Conservation (phyloP, 2,329 filamentous ascomycete genomes). For the Chaetomium sp. region DNA sequence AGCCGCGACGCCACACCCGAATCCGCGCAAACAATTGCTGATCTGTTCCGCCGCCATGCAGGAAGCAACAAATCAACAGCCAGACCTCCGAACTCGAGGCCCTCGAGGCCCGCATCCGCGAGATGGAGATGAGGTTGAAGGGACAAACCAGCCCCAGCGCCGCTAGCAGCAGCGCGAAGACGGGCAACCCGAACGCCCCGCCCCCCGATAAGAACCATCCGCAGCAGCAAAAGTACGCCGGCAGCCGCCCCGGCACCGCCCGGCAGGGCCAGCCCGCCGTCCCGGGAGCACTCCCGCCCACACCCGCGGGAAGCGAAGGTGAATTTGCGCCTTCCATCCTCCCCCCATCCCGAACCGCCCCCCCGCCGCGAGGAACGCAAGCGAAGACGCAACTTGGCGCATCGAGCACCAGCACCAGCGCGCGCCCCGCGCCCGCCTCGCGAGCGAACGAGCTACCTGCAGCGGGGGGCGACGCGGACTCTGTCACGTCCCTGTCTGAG, state of each 20-base stretch:
- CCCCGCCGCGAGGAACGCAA: conserved; percentile 17
- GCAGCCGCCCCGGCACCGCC: conserved; percentile 58
- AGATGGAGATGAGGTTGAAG: conserved; percentile 79
- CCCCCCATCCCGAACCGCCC: conserved; percentile 20
- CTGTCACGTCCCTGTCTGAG: conserved; percentile 36
- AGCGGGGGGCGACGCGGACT: conserved; percentile 28
- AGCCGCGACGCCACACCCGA: conserved; percentile 20
- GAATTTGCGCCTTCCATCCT: conserved; percentile 52
- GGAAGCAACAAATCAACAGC: conserved; percentile 75
- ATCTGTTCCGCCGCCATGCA: conserved; percentile 50
- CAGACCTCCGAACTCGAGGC: conserved; percentile 81
- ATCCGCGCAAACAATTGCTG: conserved; percentile 13
- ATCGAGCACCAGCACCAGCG: conserved; percentile 8
- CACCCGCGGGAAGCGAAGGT: conserved; percentile 65
- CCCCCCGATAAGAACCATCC: conserved; percentile 38
- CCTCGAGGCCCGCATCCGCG: conserved; percentile 79
- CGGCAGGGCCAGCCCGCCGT: conserved; percentile 53
- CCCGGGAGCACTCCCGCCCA: conserved; percentile 62
- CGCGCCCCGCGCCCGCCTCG: conserved; percentile 12
- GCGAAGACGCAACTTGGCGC: conserved; percentile 16
- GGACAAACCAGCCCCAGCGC: conserved; percentile 30
- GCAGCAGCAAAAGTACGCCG: conserved; percentile 42
- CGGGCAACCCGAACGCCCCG: conserved; percentile 26
- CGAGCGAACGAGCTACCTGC: conserved; percentile 7
- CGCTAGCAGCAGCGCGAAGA: conserved; percentile 14